Conservation (phyloP, 768 basidiomycete genomes). For the Auricularia heimuer region DNA sequence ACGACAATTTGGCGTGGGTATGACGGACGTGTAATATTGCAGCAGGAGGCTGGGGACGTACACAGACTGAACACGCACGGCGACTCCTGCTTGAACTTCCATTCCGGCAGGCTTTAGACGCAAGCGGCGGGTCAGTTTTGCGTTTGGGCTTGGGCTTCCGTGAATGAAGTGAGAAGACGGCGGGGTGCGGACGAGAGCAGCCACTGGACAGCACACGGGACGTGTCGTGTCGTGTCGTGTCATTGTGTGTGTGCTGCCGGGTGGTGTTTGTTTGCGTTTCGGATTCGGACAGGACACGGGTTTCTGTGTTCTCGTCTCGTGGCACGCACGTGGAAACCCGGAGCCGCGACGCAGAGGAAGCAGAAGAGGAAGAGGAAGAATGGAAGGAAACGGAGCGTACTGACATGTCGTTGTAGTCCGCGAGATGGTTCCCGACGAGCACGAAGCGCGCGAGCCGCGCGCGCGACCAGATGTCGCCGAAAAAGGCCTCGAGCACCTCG, state of each 20-base stretch:
- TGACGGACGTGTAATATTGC: too few relatives aligned
- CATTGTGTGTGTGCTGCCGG: too few relatives aligned
- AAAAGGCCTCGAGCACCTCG: conserved; percentile 54
- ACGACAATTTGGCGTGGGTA: conserved; percentile 4
- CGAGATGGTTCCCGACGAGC: conserved; percentile 55
- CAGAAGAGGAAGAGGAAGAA: neutral
- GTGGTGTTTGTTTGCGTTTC: too few relatives aligned
- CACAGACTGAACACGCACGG: conserved; percentile 48
- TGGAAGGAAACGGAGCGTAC: conserved; percentile 10
- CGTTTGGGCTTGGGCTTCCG: neutral
- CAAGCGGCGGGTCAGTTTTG: neutral
- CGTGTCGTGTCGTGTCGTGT: too few relatives aligned
- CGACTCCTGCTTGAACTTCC: conserved; percentile 38
- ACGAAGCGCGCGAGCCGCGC: conserved; percentile 38
- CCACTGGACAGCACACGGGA: too few relatives aligned
- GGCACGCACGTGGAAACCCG: too few relatives aligned
- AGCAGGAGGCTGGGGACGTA: conserved; percentile 22
- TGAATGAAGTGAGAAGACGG: neutral
- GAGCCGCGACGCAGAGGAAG: too few relatives aligned
- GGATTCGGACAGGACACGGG: too few relatives aligned
- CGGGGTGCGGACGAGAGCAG: conserved; percentile 10
- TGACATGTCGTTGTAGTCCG: conserved; percentile 60
- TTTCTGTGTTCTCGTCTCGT: too few relatives aligned
- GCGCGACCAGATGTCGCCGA: conserved; percentile 50
- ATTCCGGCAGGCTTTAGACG: conserved; percentile 37